Base-by-base conservation (phyloP, 352 stramenopile species). In the Globisporangium apiculatum region DNA sequence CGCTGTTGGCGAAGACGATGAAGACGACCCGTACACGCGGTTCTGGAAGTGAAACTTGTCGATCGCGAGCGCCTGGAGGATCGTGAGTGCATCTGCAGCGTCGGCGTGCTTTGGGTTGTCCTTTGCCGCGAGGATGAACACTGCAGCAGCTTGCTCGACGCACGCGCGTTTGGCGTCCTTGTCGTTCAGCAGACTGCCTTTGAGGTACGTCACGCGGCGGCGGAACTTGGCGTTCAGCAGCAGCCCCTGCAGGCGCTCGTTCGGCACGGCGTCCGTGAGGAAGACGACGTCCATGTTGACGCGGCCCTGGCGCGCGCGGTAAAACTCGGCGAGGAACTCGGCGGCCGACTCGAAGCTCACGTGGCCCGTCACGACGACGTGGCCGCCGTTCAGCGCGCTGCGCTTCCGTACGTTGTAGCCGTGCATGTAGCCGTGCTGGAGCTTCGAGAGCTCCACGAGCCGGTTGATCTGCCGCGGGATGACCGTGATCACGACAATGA, bases 201-300 rank as follows among this genome's bases (percentile, higher is more conserved):
- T 80, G 17, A 87, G 64, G 57, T 76, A 87, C 40, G 68, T 87
- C 5, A 67, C 71, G 14, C 75, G 75, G 45, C 66, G 69, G 0
- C 71, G 60, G 57, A 80, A 87, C 35, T 61, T 63, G 8, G 82
- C 69, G 42, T 73, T 76, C 15, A 76, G 54, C 11, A 85, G 62
- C 52, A 87, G 50, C 1, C 62, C 55, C 3, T 75, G 67, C 14
- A 87, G 57, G 0, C 66, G 54, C 24, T 74, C 61, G 11, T 48
- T 67, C 3, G 77, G 77, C 7, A 76, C 49, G 35, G 69, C 51
- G 24, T 76, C 65, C 2, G 58, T 64, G 9, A 87, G 52, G 38
- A 85, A 73, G 4, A 85, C 75, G 4, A 87, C 75, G 48, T 85
- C 75, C 74, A 87, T 83, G 55, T 82, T 78, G 41, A 87, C 67